These are phyloP conservation scores for Gastrolobium villosum DNA, from an alignment of 306 rosid species.

Conservation along the genomic window DNA sequence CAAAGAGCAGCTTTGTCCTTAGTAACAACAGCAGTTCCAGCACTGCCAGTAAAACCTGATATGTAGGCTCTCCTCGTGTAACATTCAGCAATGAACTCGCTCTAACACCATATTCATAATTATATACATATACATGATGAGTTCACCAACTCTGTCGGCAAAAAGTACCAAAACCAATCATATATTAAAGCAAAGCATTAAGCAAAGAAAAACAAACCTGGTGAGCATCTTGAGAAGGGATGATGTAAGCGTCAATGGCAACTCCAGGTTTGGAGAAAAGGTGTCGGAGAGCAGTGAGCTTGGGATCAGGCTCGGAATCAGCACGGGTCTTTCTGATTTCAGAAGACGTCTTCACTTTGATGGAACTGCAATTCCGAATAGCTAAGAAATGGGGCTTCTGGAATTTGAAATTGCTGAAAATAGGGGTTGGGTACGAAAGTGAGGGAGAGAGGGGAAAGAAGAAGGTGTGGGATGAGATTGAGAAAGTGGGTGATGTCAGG, in stretches of 20 bases:
- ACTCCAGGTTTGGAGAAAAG: conserved; percentile 75
- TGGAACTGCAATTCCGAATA: conserved; percentile 66
- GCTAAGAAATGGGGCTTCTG: conserved; percentile 38
- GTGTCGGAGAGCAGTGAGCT: conserved; percentile 74
- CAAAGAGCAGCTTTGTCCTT: conserved; percentile 94
- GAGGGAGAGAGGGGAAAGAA: conserved; percentile 43
- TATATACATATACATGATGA: background rate
- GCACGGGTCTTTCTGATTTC: conserved; percentile 54
- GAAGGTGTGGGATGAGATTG: conserved; percentile 47
- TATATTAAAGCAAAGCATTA: too few relatives aligned
- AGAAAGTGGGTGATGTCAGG: conserved; percentile 48
- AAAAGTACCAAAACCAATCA: too few relatives aligned
- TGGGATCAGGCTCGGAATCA: conserved; percentile 62
- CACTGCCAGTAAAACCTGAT: conserved; percentile 92
- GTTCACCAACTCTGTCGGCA: background rate
- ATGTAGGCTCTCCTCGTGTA: conserved; percentile 83
- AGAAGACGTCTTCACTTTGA: conserved; percentile 81
- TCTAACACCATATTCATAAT: conserved; percentile 53
- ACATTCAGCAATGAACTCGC: conserved; percentile 97
- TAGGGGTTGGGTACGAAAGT: conserved; percentile 27
- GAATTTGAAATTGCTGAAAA: conserved; percentile 47
- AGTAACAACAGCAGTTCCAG: conserved; percentile 94
- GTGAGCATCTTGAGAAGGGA: conserved; percentile 97
- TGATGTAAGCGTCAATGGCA: conserved; percentile 81
- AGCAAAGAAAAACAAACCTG: conserved; percentile 73